Percentiles rank a stretch among this genome's conserved stretches.
Evolutionary conservation across 1,139 yeast genomes (phyloP).

Genomic region (Sporopachydermia cereana): DNA sequence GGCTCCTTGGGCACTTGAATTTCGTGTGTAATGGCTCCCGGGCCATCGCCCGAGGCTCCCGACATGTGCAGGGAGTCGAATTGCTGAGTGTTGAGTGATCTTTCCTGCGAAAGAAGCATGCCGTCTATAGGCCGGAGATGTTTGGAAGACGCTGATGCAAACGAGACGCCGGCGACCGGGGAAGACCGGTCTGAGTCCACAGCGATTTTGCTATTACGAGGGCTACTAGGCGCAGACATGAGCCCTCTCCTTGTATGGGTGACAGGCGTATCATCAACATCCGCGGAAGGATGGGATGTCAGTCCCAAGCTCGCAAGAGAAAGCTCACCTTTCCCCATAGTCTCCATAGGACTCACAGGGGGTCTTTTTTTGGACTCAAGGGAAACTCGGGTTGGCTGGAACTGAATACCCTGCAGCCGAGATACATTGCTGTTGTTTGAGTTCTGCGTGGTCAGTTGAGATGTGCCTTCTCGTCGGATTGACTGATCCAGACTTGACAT

Average conservation of each 20-base stretch:
- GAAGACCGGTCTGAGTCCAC: no score
- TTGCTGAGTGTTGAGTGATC: no score
- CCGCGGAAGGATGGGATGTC: conserved; percentile 4
- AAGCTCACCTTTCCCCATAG: conserved; percentile 66
- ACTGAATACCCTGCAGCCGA: not conserved
- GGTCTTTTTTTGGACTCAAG: not conserved
- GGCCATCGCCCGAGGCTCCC: no score
- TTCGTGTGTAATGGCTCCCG: not conserved
- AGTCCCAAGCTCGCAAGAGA: conserved; percentile 45
- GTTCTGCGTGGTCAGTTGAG: not conserved
- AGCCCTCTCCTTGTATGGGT: no score
- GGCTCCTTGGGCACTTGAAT: not conserved
- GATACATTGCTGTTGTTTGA: conserved; percentile 5
- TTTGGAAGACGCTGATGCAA: no score
- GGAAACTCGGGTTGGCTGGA: not conserved
- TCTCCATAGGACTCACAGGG: conserved; percentile 32
- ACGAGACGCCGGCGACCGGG: no score
- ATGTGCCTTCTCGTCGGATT: not conserved
- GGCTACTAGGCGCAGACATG: no score
- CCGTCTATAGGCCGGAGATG: no score
- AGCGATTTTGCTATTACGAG: no score
- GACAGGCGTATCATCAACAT: no score
- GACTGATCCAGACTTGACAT: not conserved
- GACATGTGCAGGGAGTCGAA: no score
- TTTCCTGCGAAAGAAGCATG: no score